A percentile compares a stretch with the other conserved stretches of the same genome.
Conservation (phyloP, 2,329 filamentous ascomycete genomes). For the Penicillium sp. region DNA sequence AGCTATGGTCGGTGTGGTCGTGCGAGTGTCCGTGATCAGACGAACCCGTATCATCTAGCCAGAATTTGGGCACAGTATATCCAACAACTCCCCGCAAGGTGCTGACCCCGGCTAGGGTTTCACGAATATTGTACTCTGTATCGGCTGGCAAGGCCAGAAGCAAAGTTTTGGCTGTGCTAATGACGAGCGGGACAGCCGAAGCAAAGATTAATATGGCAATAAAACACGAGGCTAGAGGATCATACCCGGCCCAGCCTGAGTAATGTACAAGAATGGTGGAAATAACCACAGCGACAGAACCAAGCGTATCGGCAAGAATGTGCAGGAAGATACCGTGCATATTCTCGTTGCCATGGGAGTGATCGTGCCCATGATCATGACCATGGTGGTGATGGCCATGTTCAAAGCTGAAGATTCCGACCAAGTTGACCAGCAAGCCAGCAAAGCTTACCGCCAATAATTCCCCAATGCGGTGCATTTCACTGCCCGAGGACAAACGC, state of each 20-base stretch:
- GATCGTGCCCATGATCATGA: constrained; percentile 49
- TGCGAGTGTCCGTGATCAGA: constrained; percentile 35
- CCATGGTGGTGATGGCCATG: constrained; percentile 60
- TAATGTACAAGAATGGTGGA: constrained; percentile 86
- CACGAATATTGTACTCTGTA: constrained; percentile 83
- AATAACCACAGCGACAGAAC: constrained; percentile 89
- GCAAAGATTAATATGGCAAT: constrained; percentile 91
- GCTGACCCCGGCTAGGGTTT: constrained; percentile 78
- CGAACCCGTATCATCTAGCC: constrained; percentile 70
- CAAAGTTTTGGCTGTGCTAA: constrained; percentile 77
- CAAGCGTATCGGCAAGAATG: constrained; percentile 89
- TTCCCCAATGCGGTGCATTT: constrained; percentile 82
- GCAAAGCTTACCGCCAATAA: constrained; percentile 84
- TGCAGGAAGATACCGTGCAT: constrained; percentile 98
- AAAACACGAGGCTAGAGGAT: constrained; percentile 88
- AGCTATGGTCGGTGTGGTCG: constrained; percentile 35
- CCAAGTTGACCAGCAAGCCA: constrained; percentile 84
- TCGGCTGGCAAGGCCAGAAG: constrained; percentile 82
- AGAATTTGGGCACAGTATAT: constrained; percentile 87
- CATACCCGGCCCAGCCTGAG: constrained; percentile 89
- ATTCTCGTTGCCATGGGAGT: constrained; percentile 82
- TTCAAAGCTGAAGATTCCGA: constrained; percentile 84
- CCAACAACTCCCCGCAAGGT: constrained; percentile 80
- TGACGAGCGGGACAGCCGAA: constrained; percentile 86
- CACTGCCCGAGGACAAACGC: constrained; percentile 76